Conservation (phyloP, 495 filamentous ascomycete species). For the Bacidia gigantensis region DNA sequence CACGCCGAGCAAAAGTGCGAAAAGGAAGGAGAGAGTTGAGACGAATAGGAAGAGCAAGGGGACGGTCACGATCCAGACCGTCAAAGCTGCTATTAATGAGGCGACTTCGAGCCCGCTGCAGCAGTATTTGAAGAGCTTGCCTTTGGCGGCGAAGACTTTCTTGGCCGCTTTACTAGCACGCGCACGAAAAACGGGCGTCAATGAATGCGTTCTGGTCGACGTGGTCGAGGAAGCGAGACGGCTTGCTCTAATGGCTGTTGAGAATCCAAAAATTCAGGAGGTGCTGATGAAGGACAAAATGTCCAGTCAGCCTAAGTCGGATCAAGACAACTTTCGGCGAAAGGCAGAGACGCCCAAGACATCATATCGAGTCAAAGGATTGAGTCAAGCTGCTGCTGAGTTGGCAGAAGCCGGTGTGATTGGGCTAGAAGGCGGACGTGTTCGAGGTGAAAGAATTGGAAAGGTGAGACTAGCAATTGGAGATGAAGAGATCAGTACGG, state of each 20-base stretch:
- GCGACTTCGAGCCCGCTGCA: conserved; percentile 86
- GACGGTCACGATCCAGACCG: conserved; percentile 76
- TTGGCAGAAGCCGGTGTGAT: conserved; percentile 79
- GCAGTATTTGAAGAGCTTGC: conserved; percentile 66
- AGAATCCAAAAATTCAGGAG: conserved; percentile 11
- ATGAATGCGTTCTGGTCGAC: conserved; percentile 79
- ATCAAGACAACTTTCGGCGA: not conserved
- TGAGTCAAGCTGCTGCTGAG: conserved; percentile 62
- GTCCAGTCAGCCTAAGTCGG: not conserved
- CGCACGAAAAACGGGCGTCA: conserved; percentile 68
- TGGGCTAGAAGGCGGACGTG: conserved; percentile 55
- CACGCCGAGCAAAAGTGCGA: conserved; percentile 31
- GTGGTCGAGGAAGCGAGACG: conserved; percentile 79
- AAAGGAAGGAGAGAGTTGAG: conserved; percentile 10
- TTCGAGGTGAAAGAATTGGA: conserved; percentile 64
- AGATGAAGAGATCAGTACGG: conserved; percentile 78
- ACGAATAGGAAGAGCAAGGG: conserved; percentile 21
- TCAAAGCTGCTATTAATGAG: conserved; percentile 89
- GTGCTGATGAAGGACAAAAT: conserved; percentile 9
- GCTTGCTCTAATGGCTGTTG: conserved; percentile 50
- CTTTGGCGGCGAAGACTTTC: conserved; percentile 70
- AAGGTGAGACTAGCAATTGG: conserved; percentile 75
- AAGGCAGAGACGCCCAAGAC: conserved; percentile 23
- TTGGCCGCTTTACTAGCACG: conserved; percentile 67
- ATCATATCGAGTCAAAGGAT: conserved; percentile 45